Evolutionary conservation across 2,329 filamentous ascomycete genomes (phyloP).

Genomic region (Pseudogymnoascus verrucosus): DNA sequence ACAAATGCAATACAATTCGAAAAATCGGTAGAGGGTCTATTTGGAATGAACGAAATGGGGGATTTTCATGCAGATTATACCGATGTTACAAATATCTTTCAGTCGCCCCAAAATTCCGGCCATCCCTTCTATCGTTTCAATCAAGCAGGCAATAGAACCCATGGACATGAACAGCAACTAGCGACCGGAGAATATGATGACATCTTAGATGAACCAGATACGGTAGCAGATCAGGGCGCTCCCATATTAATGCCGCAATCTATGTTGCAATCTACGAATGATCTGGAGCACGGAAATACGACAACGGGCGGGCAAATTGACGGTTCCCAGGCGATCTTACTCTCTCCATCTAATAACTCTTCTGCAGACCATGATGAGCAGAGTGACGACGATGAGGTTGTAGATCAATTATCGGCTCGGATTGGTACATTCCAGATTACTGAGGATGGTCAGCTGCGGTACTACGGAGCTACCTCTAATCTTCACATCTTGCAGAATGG

Average conservation of each 20-base stretch:
- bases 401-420: constrained; percentile 15
- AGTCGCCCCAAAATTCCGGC: neutral
- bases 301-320: neutral
- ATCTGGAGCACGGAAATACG: neutral
- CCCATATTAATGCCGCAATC: neutral
- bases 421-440: constrained; percentile 14
- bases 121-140: neutral
- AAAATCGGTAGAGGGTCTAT: neutral
- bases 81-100: neutral
- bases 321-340: neutral
- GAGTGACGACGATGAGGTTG: neutral
- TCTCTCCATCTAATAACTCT: neutral
- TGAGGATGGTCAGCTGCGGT: constrained; percentile 15
- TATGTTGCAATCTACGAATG: neutral
- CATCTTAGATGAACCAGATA: neutral
- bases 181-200: neutral
- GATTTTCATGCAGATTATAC: neutral
- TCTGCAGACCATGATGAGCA: neutral
- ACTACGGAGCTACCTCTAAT: constrained; percentile 15
- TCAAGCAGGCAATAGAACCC: neutral
- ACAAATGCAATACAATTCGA: constrained; percentile 2
- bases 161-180: neutral
- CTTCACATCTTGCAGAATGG: constrained; percentile 13
- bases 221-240: neutral
- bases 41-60: neutral